Evolutionary conservation across 345 rosid genomes (phyloP).

Genomic region (Clausena lansium): DNA sequence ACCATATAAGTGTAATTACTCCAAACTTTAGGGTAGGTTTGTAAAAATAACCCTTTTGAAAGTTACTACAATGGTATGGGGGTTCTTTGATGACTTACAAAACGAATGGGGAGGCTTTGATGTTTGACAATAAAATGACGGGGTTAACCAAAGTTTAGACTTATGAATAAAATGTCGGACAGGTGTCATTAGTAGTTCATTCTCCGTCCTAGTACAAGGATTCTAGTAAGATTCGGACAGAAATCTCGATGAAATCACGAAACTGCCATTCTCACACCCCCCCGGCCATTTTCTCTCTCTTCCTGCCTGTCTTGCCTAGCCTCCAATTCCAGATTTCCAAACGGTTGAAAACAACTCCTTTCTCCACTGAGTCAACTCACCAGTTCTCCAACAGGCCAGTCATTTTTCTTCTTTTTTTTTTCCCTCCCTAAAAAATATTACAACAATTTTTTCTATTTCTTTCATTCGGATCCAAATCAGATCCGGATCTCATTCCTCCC

Average conservation of each 20-base stretch:
- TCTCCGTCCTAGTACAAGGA: no score
- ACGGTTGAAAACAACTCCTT: not conserved
- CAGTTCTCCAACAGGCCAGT: not conserved
- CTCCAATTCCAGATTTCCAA: not conserved
- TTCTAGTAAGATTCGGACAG: not conserved
- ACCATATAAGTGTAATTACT: no score
- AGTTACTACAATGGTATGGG: not conserved
- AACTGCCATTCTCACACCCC: conserved; percentile 4
- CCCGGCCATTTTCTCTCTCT: not conserved
- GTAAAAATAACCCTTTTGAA: no score
- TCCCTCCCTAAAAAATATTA: no score
- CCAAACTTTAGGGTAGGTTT: no score
- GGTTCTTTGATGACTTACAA: not conserved
- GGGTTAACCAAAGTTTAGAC: not conserved
- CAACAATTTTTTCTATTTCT: not conserved
- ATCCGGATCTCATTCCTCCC: conserved; percentile 18
- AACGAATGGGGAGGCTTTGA: not conserved
- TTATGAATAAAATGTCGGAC: no score
- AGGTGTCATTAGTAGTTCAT: no score
- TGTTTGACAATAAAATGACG: not conserved
- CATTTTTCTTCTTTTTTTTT: not conserved
- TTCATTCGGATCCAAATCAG: conserved; percentile 27
- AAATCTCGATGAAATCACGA: not conserved
- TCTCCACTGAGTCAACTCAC: not conserved
- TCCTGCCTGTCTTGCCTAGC: no score